Base-by-base conservation (phyloP, 305 asterid species). In the Solanum hybrid region DNA sequence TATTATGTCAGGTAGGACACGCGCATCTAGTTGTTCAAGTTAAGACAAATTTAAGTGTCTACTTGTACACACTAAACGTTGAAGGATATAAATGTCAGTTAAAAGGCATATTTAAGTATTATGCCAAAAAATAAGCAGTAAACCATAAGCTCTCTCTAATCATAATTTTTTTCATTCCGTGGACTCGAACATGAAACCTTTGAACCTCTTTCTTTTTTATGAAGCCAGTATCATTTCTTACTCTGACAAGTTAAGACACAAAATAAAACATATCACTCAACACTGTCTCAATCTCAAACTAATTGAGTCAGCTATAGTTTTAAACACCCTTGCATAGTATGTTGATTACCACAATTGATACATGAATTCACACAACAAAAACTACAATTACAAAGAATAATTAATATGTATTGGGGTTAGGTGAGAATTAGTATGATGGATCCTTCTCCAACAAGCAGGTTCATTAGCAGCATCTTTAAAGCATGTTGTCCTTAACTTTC, bases 401-500 rank as follows among this genome's bases (percentile, higher is more conserved):
- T 70, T 22, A 29, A 70, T 70, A 41, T 39, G 83, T 32, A 36
- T 10, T 72, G 27, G 78, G 87, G 91, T 89, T 89, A 89, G 89
- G 87, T 61, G 78, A 70, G 41, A 61, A 34, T 45, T 27, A 81
- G 65, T 32, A 86, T 82, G 89, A 89, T 83, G 89, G 87, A 83
- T 38, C 31, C 77, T 89, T 89, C 78, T 37, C 91, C 91, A 83
- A 33, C 20, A 85, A 32, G 68, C 79, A 77, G 65, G 57, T 88
- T 31, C 87, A 78, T 51, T 88, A 38, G 76, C 85, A 88, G 15
- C 88, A 79, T 36, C 2, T 90, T 65, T 90, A 88, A 89, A 90
- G 68, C 73, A 76, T 24, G 65, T 38, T 39, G 68, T 38, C 86
- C 86, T 80, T 80, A 80, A 80, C 86, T 38, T 37, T 80, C 86